phyloP scores from a whole-genome alignment of 1,284 basidiomycete species.

The Pseudozyma hubeiensis region DNA sequence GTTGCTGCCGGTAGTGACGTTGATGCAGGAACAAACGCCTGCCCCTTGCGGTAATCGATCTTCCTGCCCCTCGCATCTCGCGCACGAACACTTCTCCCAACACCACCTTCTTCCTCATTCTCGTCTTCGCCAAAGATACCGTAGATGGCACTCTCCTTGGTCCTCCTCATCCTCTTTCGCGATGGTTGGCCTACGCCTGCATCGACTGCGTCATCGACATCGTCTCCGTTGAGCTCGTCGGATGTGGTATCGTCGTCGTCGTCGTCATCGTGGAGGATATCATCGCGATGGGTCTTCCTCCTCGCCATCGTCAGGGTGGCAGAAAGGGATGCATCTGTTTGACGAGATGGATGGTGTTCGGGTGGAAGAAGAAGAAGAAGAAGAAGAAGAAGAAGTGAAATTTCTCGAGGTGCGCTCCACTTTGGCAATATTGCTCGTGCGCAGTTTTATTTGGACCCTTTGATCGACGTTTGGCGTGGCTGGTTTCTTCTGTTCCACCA shows the following conservation, averaged over 20 bases:
- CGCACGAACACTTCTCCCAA: constrained; percentile 21
- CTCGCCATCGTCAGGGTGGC: constrained; percentile 46
- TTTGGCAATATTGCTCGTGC: too few relatives aligned
- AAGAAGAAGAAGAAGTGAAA: too few relatives aligned
- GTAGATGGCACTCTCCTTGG: constrained; percentile 72
- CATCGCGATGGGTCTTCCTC: constrained; percentile 46
- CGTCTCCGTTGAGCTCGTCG: constrained; percentile 67
- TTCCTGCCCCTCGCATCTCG: constrained; percentile 23
- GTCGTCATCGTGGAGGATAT: constrained; percentile 63
- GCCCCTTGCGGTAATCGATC: constrained; percentile 31
- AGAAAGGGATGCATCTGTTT: background rate
- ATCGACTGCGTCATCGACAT: background rate
- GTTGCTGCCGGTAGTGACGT: background rate
- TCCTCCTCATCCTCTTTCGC: constrained; percentile 31
- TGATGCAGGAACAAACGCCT: constrained; percentile 41
- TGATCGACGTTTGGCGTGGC: too few relatives aligned
- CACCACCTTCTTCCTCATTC: constrained; percentile 25
- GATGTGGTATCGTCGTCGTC: constrained; percentile 69
- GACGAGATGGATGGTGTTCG: too few relatives aligned
- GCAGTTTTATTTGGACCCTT: too few relatives aligned
- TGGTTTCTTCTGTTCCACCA: too few relatives aligned
- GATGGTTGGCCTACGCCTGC: background rate
- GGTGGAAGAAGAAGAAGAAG: too few relatives aligned
- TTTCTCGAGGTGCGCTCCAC: too few relatives aligned
- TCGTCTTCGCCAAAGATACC: constrained; percentile 83